Base-by-base conservation (phyloP, 768 basidiomycete species). In the Amanita fuliginea region DNA sequence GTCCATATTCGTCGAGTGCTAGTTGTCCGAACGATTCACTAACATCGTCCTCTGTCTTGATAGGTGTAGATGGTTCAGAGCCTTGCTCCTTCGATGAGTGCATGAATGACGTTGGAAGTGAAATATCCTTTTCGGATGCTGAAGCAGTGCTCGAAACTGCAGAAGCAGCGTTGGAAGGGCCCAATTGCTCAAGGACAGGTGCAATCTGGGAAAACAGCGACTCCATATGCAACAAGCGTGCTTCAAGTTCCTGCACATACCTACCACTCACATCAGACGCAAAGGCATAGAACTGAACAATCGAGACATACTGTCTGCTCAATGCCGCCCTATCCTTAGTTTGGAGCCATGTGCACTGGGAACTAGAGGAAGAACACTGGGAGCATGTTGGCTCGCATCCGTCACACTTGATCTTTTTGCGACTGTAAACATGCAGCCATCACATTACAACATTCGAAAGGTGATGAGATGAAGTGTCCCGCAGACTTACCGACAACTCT, bases 381-480 rank as follows among this genome's bases (percentile, higher is more conserved):
- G 86, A 83, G 57, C 89, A 92, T 9, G 82, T 84, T 10, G 89
- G 89, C 61, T 92, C 89, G 58, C 71, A 77, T 55, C 89, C 89
- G 68, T 92, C 89, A 65, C 89, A 92, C 64, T 92, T 92, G 62
- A 92, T 90, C 75, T 92, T 92, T 78, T 91, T 91, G 56, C 87
- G 81, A 54, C 89, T 89, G 63, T 30, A 46, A 50, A 47, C 42
- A 52, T 43, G 54, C 45, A 36, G 42, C 37, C 32, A 55, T 46
- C 51, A 40, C 53, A 47, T 53, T 51, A 22, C 41, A 49, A 36
- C 32, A 44, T 47, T 32, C 16, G 16, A 46, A n/a, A 26, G 30
- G 28, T n/a, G 24, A 35, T 8, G 28, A 28, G 19, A 44, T 56
- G 61, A 63, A 59, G 49, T 42, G 39, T 42, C 32, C 37, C 28